Conservation (phyloP, 2,329 filamentous ascomycete genomes). For the Fusarium clavum region DNA sequence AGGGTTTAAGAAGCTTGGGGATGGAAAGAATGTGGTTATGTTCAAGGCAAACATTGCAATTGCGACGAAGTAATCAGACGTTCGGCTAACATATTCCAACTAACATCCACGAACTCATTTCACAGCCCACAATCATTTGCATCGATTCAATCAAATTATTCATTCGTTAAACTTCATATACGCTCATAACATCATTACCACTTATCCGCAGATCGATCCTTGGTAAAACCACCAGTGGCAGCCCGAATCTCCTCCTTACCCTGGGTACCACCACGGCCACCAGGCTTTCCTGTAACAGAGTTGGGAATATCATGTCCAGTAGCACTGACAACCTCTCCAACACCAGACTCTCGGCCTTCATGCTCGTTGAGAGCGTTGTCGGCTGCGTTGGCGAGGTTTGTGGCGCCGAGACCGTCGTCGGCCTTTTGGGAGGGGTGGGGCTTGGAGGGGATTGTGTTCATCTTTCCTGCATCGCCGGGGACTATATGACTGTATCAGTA, state of each 20-base stretch:
- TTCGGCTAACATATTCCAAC: no score
- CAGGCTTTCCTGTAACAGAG: constrained; percentile 15
- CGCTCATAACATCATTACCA: neutral
- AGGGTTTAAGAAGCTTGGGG: neutral
- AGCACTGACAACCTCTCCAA: constrained; percentile 14
- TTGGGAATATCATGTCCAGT: constrained; percentile 18
- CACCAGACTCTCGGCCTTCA: neutral
- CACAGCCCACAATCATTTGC: neutral
- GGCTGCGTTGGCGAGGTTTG: constrained; percentile 3
- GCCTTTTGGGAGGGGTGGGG: constrained; percentile 20
- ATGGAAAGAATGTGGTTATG: neutral
- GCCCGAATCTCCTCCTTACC: constrained; percentile 18
- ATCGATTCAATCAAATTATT: neutral
- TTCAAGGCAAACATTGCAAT: constrained; percentile 12
- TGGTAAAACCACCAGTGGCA: constrained; percentile 5
- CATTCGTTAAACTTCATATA: neutral
- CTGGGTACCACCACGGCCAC: constrained; percentile 18
- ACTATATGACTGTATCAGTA: neutral
- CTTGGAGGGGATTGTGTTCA: constrained; percentile 14
- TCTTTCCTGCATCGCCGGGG: constrained; percentile 25
- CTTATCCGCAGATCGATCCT: constrained; percentile 2
- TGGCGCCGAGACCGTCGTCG: constrained; percentile 17
- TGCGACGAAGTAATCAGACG: neutral
- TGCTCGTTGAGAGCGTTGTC: constrained; percentile 7
- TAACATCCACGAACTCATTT: no score